These are phyloP conservation scores for Penicillium ochrochloron DNA, from an alignment of 495 filamentous ascomycete genomes.

Conservation along the genomic window DNA sequence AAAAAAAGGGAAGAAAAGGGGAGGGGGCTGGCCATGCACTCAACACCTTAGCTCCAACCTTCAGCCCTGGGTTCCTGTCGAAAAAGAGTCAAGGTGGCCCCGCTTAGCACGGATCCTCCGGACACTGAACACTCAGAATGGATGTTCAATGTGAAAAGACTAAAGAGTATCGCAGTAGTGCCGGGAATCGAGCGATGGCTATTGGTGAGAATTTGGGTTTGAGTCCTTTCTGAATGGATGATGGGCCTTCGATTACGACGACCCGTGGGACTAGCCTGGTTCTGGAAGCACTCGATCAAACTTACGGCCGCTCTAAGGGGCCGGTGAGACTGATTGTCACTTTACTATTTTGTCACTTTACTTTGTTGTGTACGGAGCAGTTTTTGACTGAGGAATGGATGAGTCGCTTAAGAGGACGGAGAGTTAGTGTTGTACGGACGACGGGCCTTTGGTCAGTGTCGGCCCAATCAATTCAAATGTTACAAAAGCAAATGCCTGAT, in stretches of 20 bases:
- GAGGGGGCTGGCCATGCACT: constrained; percentile 25
- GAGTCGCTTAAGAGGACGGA: background rate
- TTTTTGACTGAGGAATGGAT: background rate
- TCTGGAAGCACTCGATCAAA: constrained; percentile 30
- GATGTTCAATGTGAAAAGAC: background rate
- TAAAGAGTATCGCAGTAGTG: background rate
- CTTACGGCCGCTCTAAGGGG: background rate
- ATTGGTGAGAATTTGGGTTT: constrained; percentile 1
- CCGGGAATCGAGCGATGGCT: constrained; percentile 1
- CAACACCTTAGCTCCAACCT: constrained; percentile 32
- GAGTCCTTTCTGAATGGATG: constrained; percentile 9
- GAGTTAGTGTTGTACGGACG: background rate
- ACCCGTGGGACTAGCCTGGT: constrained; percentile 27
- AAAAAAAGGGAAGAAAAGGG: background rate
- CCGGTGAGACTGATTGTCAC: background rate
- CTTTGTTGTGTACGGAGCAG: background rate
- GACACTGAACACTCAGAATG: constrained; percentile 10
- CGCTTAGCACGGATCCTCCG: constrained; percentile 4
- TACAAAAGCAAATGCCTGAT: background rate
- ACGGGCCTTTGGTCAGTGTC: background rate
- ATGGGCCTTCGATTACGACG: constrained; percentile 26
- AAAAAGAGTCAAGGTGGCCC: constrained; percentile 7
- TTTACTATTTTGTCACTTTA: background rate
- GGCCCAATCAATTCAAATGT: background rate
- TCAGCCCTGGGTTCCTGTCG: constrained; percentile 29